Percentiles rank a stretch among this genome's conserved stretches.
Evolutionary conservation across 2,329 filamentous ascomycete genomes (phyloP).

Genomic region (Trichoderma gracile): DNA sequence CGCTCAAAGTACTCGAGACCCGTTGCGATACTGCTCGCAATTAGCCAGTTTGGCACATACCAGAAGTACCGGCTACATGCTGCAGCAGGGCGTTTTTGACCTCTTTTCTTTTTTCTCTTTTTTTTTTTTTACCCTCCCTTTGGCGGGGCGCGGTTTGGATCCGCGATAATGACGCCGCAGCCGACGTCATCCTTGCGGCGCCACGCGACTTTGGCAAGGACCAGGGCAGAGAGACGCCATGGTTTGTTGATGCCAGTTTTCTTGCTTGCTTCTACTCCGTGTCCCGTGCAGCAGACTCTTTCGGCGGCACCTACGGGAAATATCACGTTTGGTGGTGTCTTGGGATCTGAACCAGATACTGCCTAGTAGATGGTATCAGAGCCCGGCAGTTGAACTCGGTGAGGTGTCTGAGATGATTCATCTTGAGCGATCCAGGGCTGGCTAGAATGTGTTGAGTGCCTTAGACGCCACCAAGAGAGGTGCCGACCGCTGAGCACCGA

Average conservation of each 20-base stretch:
- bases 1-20: too few species aligned
- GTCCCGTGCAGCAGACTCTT: too few species aligned
- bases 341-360: too few species aligned
- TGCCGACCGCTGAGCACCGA: background rate
- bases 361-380: background rate
- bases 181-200: conserved; percentile 15
- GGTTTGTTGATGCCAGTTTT: too few species aligned
- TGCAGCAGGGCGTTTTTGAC: background rate
- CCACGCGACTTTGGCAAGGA: conserved; percentile 1
- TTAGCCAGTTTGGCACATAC: background rate
- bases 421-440: background rate
- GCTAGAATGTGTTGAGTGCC: background rate
- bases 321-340: background rate
- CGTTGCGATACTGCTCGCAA: too few species aligned
- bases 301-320: background rate
- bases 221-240: too few species aligned
- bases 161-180: conserved; percentile 14
- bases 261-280: too few species aligned
- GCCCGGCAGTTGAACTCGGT: background rate
- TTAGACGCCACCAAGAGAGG: too few species aligned
- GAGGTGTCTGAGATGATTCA: background rate
- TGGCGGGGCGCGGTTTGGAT: conserved; percentile 13
- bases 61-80: background rate
- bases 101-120: background rate
- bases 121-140: background rate